These are phyloP conservation scores for Heterobasidion occidentale DNA, from an alignment of 1,284 basidiomycete species.

Conservation along the genomic window DNA sequence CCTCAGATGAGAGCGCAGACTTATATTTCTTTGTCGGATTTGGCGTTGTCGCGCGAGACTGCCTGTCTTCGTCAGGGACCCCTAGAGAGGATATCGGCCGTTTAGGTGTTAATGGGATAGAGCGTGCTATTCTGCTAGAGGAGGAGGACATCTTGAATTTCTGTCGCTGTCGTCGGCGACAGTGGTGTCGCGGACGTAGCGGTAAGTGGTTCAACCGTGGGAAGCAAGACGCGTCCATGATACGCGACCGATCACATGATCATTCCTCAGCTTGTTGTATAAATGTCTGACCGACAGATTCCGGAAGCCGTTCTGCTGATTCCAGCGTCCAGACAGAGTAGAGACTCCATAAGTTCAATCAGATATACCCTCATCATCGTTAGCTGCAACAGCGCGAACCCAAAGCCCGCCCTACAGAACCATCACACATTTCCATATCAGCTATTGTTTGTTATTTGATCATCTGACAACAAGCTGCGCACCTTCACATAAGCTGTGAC, in stretches of 20 bases:
- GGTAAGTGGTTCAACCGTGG: too few relatives aligned
- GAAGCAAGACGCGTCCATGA: too few relatives aligned
- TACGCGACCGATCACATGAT: too few relatives aligned
- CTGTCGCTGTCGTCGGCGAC: background rate
- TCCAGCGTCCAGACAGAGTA: background rate
- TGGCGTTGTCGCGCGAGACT: slow-evolving; percentile 25
- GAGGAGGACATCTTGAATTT: background rate
- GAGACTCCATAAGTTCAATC: background rate
- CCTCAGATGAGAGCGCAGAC: slow-evolving; percentile 53
- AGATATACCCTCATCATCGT: background rate
- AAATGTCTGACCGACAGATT: too few relatives aligned
- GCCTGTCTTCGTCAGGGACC: slow-evolving; percentile 13
- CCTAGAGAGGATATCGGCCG: slow-evolving; percentile 31
- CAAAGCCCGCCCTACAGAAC: background rate
- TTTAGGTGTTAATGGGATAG: slow-evolving; percentile 39
- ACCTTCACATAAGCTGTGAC: slow-evolving; percentile 56
- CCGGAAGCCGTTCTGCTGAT: too few relatives aligned
- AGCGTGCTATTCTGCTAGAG: slow-evolving; percentile 2
- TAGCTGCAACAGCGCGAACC: background rate
- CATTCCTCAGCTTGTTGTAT: too few relatives aligned
- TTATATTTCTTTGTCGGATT: slow-evolving; percentile 57
- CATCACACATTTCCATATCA: background rate
- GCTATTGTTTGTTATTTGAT: background rate
- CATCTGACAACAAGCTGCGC: background rate
- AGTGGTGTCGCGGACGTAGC: background rate